Evolutionary conservation across 768 basidiomycete species (phyloP).

Genomic region (Mycena alexandri): DNA sequence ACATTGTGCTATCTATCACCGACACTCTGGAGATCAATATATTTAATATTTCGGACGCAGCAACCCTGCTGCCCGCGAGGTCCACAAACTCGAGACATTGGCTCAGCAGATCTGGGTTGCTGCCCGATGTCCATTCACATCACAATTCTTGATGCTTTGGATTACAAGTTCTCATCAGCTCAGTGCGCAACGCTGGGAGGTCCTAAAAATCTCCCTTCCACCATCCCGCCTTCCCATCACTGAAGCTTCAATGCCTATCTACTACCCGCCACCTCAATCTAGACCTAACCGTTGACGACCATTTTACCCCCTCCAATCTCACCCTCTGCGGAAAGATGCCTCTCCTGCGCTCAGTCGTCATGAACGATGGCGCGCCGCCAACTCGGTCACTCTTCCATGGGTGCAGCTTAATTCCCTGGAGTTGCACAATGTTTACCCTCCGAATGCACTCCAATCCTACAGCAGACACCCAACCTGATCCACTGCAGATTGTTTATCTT

Average conservation of each 20-base stretch:
- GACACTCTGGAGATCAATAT: neutral
- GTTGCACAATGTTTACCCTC: neutral
- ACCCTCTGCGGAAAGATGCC: neutral
- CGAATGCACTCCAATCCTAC: neutral
- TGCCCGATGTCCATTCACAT: neutral
- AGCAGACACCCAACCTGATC: neutral
- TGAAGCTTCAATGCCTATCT: neutral
- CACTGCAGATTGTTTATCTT: neutral
- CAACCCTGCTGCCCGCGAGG: no score
- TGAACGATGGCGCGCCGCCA: neutral
- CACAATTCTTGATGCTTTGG: no score
- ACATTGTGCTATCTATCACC: neutral
- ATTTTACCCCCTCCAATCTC: no score
- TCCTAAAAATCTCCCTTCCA: neutral
- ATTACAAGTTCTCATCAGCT: neutral
- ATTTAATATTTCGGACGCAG: neutral
- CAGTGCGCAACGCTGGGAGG: constrained; percentile 4
- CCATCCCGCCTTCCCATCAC: neutral
- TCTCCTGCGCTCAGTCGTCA: neutral
- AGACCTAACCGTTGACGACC: no score
- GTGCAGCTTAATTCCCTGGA: neutral
- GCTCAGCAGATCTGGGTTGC: neutral
- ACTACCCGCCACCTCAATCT: neutral
- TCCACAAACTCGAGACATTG: neutral
- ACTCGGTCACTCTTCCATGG: constrained; percentile 3